A percentile compares a stretch with the other conserved stretches of the same genome.
These are phyloP conservation scores for Blastocystis sp. DNA, from an alignment of 352 stramenopile species.

Conservation along the genomic window DNA sequence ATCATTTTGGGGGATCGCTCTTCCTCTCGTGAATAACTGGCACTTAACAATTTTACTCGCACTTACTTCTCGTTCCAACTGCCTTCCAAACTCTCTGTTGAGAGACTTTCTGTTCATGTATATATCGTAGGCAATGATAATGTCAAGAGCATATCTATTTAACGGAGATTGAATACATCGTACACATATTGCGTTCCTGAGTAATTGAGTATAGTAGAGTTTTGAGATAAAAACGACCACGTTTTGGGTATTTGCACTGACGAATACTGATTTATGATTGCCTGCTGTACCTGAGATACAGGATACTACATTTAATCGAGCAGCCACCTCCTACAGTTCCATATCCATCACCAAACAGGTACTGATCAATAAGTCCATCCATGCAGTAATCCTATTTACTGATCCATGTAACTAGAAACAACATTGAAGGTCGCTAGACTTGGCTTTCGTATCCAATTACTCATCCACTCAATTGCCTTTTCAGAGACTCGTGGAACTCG, in stretches of 20 bases:
- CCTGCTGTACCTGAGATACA: not conserved
- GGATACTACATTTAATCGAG: not conserved
- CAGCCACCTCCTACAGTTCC: not conserved
- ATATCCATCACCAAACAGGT: slow-evolving; percentile 2
- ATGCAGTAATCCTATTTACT: not conserved
- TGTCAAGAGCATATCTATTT: not conserved
- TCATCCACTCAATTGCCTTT: not conserved
- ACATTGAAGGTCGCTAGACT: not conserved
- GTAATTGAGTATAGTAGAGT: not conserved
- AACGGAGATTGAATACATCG: too few species aligned
- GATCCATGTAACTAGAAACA: not conserved
- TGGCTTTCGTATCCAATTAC: not conserved
- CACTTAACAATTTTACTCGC: not conserved
- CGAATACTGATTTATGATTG: not conserved
- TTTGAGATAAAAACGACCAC: not conserved
- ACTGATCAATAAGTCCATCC: not conserved
- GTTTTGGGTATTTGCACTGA: not conserved
- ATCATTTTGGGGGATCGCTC: not conserved
- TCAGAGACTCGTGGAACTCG: not conserved
- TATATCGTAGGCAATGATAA: not conserved
- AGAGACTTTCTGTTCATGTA: not conserved
- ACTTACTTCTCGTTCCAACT: not conserved
- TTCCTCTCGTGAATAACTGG: not conserved
- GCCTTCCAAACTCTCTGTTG: not conserved
- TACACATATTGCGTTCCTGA: not conserved